Conservation (phyloP, 2,329 filamentous ascomycete species). For the Apiospora marii region DNA sequence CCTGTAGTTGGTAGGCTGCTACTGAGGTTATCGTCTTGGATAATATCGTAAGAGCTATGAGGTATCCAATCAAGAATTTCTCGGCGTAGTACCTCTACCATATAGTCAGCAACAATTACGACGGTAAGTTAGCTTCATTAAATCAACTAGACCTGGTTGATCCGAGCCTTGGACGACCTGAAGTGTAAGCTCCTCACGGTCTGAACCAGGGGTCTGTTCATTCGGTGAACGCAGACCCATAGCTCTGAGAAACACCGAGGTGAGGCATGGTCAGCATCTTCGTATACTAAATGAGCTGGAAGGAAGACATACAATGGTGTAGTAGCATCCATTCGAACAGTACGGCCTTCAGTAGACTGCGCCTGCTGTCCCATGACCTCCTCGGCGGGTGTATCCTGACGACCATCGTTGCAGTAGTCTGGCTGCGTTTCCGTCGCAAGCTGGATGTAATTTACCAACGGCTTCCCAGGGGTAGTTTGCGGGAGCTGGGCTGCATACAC, state of each 20-base stretch:
- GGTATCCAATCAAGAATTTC: slow-evolving; percentile 1
- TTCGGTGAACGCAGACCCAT: not conserved
- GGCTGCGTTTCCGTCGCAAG: not conserved
- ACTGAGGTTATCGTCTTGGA: not conserved
- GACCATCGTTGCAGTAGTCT: not conserved
- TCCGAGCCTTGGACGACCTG: no score
- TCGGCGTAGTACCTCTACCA: not conserved
- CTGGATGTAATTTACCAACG: not conserved
- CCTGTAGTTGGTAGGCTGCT: not conserved
- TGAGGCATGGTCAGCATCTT: not conserved
- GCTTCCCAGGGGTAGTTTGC: no score
- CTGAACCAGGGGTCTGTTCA: not conserved
- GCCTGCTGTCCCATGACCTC: not conserved
- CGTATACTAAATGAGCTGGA: no score
- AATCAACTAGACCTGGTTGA: not conserved
- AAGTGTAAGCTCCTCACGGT: no score
- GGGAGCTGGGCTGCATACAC: not conserved
- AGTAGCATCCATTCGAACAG: not conserved
- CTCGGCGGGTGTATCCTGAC: not conserved
- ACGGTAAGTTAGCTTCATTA: accelerated
- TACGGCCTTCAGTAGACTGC: not conserved
- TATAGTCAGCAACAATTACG: not conserved
- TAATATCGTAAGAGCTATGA: not conserved
- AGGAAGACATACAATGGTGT: not conserved
- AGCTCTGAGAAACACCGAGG: not conserved